Evolutionary conservation across 2,329 filamentous ascomycete species (phyloP).

Genomic region (Dactylella cylindrospora): DNA sequence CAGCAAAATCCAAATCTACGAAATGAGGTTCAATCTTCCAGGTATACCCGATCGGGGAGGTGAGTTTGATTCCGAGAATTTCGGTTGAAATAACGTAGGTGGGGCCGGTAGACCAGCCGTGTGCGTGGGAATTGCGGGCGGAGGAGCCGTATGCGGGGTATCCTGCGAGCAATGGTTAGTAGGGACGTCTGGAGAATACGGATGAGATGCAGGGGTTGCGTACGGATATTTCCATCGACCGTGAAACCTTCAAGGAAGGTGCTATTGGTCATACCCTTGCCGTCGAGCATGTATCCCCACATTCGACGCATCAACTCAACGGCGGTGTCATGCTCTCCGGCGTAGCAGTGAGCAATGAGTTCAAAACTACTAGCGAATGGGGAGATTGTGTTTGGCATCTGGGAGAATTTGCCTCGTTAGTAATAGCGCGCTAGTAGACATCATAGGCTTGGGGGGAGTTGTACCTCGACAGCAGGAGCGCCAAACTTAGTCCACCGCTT

Average conservation of each 20-base stretch:
- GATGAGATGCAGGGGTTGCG: constrained; percentile 31
- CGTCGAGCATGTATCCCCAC: constrained; percentile 54
- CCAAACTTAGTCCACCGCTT: constrained; percentile 55
- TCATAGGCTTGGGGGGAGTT: too few species aligned
- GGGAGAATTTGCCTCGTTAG: neutral
- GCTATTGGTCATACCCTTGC: constrained; percentile 53
- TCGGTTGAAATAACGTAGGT: constrained; percentile 56
- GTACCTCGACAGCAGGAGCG: constrained; percentile 55
- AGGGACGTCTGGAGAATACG: neutral
- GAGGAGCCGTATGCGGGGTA: constrained; percentile 51
- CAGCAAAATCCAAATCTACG: constrained; percentile 52
- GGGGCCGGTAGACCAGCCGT: constrained; percentile 58
- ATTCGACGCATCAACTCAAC: constrained; percentile 51
- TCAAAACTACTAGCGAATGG: constrained; percentile 55
- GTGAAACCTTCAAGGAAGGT: constrained; percentile 55
- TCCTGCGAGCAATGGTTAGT: constrained; percentile 25
- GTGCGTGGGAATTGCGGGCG: constrained; percentile 57
- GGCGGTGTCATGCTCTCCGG: constrained; percentile 52
- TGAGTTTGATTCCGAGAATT: constrained; percentile 55
- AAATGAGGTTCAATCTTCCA: constrained; percentile 54
- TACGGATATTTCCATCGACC: constrained; percentile 51
- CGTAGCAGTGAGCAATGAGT: constrained; percentile 54
- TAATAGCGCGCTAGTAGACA: neutral
- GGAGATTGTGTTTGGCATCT: constrained; percentile 51
- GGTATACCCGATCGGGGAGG: constrained; percentile 50